Conservation (phyloP, 306 rosid genomes). For the Echinosophora koreensis region DNA sequence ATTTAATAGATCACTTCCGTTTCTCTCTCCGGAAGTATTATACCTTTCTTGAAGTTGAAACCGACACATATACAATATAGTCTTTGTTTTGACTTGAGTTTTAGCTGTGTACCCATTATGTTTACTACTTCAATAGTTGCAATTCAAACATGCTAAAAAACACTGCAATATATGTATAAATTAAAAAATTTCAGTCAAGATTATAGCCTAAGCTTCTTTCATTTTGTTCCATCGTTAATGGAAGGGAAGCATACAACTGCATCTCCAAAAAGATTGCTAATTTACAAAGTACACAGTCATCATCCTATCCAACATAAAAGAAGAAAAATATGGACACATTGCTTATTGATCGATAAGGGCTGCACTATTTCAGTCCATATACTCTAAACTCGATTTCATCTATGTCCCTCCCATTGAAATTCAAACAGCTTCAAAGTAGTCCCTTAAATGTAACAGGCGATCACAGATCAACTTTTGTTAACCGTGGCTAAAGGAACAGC, state of each 20-base stretch:
- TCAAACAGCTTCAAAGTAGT: not conserved
- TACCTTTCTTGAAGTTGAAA: not conserved
- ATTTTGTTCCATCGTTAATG: not conserved
- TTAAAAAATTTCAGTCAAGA: not conserved
- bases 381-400: not conserved
- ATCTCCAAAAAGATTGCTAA: not conserved
- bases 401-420: conserved; percentile 6
- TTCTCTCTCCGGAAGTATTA: not conserved
- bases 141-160: not conserved
- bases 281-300: conserved; percentile 1
- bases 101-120: not conserved
- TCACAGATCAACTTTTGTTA: not conserved
- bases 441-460: not conserved
- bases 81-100: not conserved
- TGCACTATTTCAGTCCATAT: conserved; percentile 16
- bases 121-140: not conserved
- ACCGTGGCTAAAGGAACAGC: conserved; percentile 1
- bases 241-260: not conserved
- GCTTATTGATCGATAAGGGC: not conserved
- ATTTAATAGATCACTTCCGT: not conserved
- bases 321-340: not conserved
- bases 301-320: not conserved
- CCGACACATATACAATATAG: not conserved
- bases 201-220: not conserved
- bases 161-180: not conserved